Base-by-base conservation (phyloP, 2,329 filamentous ascomycete species). In the Verruconis gallopava region DNA sequence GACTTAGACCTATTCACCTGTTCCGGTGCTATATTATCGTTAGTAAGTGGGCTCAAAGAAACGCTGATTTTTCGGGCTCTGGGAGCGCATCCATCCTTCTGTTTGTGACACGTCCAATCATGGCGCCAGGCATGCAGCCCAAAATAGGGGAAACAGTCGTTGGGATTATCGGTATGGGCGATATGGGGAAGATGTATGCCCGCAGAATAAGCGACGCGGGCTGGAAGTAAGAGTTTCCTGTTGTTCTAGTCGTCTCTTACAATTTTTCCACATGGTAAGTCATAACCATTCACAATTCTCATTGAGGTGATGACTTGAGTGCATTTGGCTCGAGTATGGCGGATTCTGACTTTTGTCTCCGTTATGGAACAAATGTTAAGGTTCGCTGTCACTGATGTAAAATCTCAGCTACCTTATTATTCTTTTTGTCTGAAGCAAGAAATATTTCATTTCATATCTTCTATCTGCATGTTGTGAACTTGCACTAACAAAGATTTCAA, bases 301-400 rank as follows among this genome's bases (percentile, higher is more conserved):
- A 44, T 44, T 63, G 61, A 61, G 60, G 86, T 93, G 89, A 96
- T 96, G 89, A 96, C 89, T 85, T 89, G 89, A 96, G 89, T 88
- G 89, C 89, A 96, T 96, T 96, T 96, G 89, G 89, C 89, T 96
- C 85, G 89, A 96, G 89, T 73, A 93, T 86, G 77, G 77, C 69
- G 65, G 6, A 68, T 71, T 67, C 65, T 63, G 55, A 64, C 64
- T 68, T 68, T 69, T 69, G 65, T 67, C 65, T 70, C 80, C 82
- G 78, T 94, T 81, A 74, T 89, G 85, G 81, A 71, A 64, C 67
- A 66, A 66, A 65, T 67, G 54, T 57, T 51, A 60, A 67, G 61
- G 68, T 67, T 67, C 68, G 70, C 73, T 75, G 80, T 93, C 89
- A 75, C 76, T 95, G 89, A 95, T 95, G 89, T 93, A 81, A 93